Evolutionary conservation across 495 filamentous ascomycete genomes (phyloP), one percentile per base, ranked within the genome.

Genomic region (Penicillium macrosclerotiorum): DNA sequence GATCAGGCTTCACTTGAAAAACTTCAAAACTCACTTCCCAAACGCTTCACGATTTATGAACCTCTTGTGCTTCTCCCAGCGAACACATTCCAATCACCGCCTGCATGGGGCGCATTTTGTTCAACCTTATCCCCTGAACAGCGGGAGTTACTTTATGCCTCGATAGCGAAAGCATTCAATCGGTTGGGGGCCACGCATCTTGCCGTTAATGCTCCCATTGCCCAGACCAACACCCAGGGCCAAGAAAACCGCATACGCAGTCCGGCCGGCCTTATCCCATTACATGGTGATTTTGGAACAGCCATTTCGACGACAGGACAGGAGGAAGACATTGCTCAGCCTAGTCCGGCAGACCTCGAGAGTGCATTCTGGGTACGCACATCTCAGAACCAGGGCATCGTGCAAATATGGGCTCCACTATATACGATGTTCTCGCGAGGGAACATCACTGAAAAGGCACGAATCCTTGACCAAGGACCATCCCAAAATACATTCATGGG

Each of bases 371-470:
- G 90, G 89, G 71, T 72, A 11, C 81, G 81, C 3, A 78, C 78
- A 0, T 76, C 81, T 5, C 78, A 71, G 18, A 91, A 96, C 59
- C 87, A 92, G 58, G 82, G 82, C 7, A 85, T 96, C 38, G 58
- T 65, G n/a, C 91, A 96, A 65, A 83, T 74, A 22, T 96, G 90
- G 90, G 83, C 89, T 3, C 91, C 91, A 11, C 65, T 80, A 0
- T 87, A 88, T 67, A 95, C 89, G 11, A 96, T 96, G 91, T 96
- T 96, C 60, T 86, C 80, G 5, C 76, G 88, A 1, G 91, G 91
- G 7, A 96, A 96, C 57, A 67, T 95, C 36, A 83, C 77, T n/a
- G 91, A 96, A 65, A 96, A 96, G 55, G 80, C 85, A 0, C 72
- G 91, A 8, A 63, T 96, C 1, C 63, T 92, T 19, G 55, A 57